Conservation (phyloP, 306 rosid species). For the Chamaecrista fasciculata region DNA sequence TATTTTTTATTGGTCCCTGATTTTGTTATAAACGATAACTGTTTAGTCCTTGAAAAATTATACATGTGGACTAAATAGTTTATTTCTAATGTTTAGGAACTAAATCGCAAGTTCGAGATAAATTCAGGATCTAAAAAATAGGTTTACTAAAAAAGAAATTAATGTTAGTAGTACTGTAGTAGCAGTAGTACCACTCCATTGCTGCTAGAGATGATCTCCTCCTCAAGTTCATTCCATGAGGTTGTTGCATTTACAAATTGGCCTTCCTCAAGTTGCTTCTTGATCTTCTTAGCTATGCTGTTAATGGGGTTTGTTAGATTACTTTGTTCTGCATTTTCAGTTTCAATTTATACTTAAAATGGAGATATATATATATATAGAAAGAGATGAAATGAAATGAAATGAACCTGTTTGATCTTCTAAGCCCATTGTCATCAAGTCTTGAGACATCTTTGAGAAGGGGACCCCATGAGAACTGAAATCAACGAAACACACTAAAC, state of each 20-base stretch:
- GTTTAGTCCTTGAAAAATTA: no score
- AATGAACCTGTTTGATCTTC: constrained; percentile 56
- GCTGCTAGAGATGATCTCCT: background rate
- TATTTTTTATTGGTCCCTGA: no score
- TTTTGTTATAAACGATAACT: no score
- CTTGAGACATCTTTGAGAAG: constrained; percentile 86
- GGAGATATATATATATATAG: background rate
- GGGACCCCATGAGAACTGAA: constrained; percentile 92
- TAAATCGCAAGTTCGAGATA: no score
- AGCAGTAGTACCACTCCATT: background rate
- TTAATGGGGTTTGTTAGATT: constrained; percentile 32
- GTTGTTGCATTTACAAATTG: constrained; percentile 54
- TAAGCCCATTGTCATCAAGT: constrained; percentile 58
- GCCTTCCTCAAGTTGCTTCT: constrained; percentile 55
- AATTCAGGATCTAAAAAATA: no score
- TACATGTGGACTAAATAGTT: no score
- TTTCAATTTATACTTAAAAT: constrained; percentile 2
- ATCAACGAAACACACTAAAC: background rate
- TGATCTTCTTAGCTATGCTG: constrained; percentile 70
- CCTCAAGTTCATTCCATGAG: constrained; percentile 43
- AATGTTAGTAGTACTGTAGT: no score
- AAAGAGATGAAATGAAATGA: no score
- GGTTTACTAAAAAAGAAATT: no score
- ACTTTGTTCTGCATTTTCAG: background rate
- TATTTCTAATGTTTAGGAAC: no score